Percentiles rank a stretch among this genome's conserved stretches.
Conservation (phyloP, 2,329 filamentous ascomycete genomes). For the Fusarium abutilonis region DNA sequence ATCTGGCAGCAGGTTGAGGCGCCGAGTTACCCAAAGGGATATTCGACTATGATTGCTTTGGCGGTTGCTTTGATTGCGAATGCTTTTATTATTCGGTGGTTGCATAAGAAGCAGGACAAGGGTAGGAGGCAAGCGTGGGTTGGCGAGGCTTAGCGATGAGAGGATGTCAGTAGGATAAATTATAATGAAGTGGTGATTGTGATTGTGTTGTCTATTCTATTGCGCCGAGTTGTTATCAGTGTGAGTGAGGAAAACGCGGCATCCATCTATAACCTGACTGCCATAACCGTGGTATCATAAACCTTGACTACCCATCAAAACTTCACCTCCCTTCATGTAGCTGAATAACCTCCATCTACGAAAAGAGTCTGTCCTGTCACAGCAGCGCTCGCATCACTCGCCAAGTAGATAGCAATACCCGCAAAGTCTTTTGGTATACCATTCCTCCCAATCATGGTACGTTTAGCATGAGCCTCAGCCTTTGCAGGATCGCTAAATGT, state of each 20-base stretch:
- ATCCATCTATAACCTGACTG: neutral
- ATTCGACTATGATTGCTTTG: conserved; percentile 63
- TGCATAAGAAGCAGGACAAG: conserved; percentile 25
- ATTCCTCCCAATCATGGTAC: conserved; percentile 48
- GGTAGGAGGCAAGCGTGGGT: conserved; percentile 1
- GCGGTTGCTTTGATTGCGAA: conserved; percentile 60
- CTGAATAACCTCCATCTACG: conserved; percentile 51
- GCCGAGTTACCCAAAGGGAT: conserved; percentile 69
- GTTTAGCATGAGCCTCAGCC: conserved; percentile 39
- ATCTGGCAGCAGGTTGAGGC: conserved; percentile 74
- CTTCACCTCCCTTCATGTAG: conserved; percentile 13
- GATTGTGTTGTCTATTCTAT: neutral
- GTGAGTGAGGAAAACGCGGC: neutral
- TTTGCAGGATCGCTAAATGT: conserved; percentile 39
- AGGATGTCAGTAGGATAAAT: too few relatives aligned
- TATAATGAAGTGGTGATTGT: too few relatives aligned
- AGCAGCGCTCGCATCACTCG: conserved; percentile 46
- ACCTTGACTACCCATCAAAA: neutral
- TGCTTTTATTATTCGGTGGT: conserved; percentile 56
- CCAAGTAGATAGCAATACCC: conserved; percentile 46
- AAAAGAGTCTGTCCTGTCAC: conserved; percentile 50
- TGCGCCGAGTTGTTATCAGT: neutral
- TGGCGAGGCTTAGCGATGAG: neutral
- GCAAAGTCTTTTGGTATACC: conserved; percentile 48
- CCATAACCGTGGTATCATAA: neutral